These are phyloP conservation scores for Termitomyces sp. DNA, from an alignment of 768 basidiomycete species.

Conservation along the genomic window DNA sequence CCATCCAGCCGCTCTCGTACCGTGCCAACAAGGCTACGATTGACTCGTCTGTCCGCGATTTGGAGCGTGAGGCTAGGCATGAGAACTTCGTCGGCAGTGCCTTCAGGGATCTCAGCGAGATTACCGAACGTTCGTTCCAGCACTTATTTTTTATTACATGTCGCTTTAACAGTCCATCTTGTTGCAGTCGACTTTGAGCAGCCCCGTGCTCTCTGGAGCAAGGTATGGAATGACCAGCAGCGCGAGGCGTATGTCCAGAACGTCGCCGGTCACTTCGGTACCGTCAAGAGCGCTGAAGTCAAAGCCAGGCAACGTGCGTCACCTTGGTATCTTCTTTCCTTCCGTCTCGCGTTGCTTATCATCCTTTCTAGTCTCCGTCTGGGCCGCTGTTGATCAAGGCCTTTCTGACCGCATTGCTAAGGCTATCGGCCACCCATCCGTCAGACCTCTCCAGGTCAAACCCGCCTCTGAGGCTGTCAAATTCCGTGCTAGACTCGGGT, in stretches of 20 bases:
- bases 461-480: conserved; percentile 51
- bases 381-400: conserved; percentile 71
- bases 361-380: conserved; percentile 57
- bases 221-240: conserved; percentile 60
- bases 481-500: conserved; percentile 42
- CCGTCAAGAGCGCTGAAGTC: conserved; percentile 55
- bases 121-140: conserved; percentile 63
- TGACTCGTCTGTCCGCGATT: conserved; percentile 35
- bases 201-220: conserved; percentile 63
- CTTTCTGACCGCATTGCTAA: conserved; percentile 77
- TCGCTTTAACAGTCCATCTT: background rate
- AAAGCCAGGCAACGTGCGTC: conserved; percentile 63
- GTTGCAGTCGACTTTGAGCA: conserved; percentile 77
- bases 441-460: conserved; percentile 57
- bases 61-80: conserved; percentile 42
- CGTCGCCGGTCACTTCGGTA: conserved; percentile 55
- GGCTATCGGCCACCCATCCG: conserved; percentile 55
- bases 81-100: conserved; percentile 75
- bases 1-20: conserved; percentile 69
- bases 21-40: conserved; percentile 39
- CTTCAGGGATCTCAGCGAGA: conserved; percentile 60
- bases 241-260: conserved; percentile 63
- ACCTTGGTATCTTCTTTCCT: background rate
- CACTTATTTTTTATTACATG: background rate
- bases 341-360: background rate